Base-by-base conservation (phyloP, 768 basidiomycete species). In the Sarcodon sp. region DNA sequence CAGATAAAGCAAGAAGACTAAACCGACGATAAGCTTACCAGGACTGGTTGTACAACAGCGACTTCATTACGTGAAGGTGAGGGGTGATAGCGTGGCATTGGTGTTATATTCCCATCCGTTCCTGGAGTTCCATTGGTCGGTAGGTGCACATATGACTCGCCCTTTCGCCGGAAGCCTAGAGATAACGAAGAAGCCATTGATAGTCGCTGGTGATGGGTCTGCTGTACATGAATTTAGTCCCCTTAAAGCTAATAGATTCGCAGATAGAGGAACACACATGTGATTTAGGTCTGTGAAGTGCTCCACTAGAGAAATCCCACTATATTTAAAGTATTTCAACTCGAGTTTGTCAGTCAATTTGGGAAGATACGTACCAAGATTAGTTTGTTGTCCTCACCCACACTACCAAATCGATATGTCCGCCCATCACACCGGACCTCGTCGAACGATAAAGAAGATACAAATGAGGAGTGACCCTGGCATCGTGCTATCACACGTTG, bases 221-320 rank as follows among this genome's bases (percentile, higher is more conserved):
- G 66, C 67, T 76, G 53, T 5, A 16, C 12, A 16, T 13, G 9
- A 13, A 32, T 21, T 16, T 18, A 21, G 35, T 5, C 11, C 0
- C 9, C 43, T 35, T 6, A 4, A 33, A 44, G n/a, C 21, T 9
- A 32, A 21, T 4, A 34, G 3, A 33, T 35, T n/a, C 16, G n/a
- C 13, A 12, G 8, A 12, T 16, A 11, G 5, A 35, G 8, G 15
- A 13, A 54, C 64, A 51, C 57, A 74, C 76, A 56, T 80, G 79
- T 41, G 79, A 67, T 61, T 92, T 87, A 21, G 91, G 90, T 50
- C 91, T 73, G 59, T 94, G 92, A n/a, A 96, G 66, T 5, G 82
- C 80, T 27, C 90, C 87, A 53, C 85, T 87, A 4, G 85, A 91
- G 59, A 94, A 96, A 62, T 93, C 92, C 92, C 92, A 97, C 88